These are phyloP conservation scores for Patellifolia procumbens DNA, from an alignment of 179 eudicot genomes.

Conservation along the genomic window DNA sequence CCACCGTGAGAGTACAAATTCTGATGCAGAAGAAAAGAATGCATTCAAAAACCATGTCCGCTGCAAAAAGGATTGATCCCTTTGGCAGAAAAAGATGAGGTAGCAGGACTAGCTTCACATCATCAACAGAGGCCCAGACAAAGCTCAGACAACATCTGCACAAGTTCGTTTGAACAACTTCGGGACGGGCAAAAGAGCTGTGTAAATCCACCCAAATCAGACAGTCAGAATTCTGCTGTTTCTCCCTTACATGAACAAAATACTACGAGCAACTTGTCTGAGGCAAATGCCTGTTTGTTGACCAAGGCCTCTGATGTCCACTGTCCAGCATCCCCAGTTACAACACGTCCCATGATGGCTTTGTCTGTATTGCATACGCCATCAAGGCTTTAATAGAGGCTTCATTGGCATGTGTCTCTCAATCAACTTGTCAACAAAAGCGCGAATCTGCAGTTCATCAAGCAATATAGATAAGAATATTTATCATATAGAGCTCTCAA, in stretches of 20 bases:
- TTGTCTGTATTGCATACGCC: conserved; percentile 15
- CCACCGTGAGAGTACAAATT: conserved; percentile 51
- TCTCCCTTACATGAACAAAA: conserved; percentile 21
- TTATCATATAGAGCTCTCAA: not conserved
- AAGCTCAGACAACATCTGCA: conserved; percentile 13
- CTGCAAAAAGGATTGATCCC: conserved; percentile 25
- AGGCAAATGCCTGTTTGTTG: conserved; percentile 2
- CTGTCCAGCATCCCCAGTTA: conserved; percentile 20
- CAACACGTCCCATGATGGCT: not conserved
- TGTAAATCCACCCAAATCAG: conserved; percentile 22
- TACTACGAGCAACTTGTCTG: conserved; percentile 19
- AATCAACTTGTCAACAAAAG: conserved; percentile 89
- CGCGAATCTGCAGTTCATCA: conserved; percentile 71
- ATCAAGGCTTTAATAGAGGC: conserved; percentile 56
- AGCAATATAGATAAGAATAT: conserved; percentile 1
- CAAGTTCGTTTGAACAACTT: conserved; percentile 2
- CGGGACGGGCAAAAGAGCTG: conserved; percentile 11
- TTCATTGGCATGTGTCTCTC: conserved; percentile 77
- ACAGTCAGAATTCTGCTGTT: not conserved
- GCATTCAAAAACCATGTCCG: conserved; percentile 13
- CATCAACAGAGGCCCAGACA: conserved; percentile 27
- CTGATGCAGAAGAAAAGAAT: conserved; percentile 34
- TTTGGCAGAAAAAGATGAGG: conserved; percentile 19
- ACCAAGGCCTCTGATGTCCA: conserved; percentile 19
- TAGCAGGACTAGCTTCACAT: conserved; percentile 24